Evolutionary conservation across 257 asterid genomes (phyloP).

Genomic region (Thymus mandschuricus): DNA sequence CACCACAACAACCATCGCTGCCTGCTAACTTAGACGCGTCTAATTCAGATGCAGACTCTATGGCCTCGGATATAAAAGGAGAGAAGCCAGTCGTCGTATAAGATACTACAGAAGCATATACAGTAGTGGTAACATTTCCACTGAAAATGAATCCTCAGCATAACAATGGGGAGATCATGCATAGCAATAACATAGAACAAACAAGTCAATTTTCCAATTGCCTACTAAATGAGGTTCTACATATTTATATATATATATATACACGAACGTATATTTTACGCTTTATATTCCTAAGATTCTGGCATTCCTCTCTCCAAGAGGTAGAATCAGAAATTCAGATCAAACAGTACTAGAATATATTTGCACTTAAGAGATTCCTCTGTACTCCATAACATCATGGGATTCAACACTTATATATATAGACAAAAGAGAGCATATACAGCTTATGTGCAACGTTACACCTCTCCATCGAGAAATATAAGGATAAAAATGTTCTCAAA

Average conservation of each 20-base stretch:
- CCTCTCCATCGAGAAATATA: background rate
- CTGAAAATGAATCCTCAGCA: background rate
- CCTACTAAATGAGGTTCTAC: background rate
- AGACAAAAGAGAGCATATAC: background rate
- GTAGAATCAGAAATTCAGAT: background rate
- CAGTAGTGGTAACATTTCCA: background rate
- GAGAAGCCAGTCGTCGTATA: conserved; percentile 26
- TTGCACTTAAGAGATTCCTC: background rate
- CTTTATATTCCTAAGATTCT: background rate
- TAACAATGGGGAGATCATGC: background rate
- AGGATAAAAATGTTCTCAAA: background rate
- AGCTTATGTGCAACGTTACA: background rate
- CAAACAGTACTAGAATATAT: background rate
- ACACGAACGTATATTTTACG: background rate
- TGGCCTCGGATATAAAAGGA: conserved; percentile 39
- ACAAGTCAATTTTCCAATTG: background rate
- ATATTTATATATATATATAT: background rate
- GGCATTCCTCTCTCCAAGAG: background rate
- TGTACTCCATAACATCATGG: background rate
- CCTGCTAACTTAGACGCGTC: conserved; percentile 23
- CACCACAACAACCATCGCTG: background rate
- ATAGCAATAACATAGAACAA: background rate
- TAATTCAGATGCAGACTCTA: conserved; percentile 47
- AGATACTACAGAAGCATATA: background rate
- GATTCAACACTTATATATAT: background rate